phyloP scores from a whole-genome alignment of 2,329 filamentous ascomycete genomes.

The Raffaelea arxii region DNA sequence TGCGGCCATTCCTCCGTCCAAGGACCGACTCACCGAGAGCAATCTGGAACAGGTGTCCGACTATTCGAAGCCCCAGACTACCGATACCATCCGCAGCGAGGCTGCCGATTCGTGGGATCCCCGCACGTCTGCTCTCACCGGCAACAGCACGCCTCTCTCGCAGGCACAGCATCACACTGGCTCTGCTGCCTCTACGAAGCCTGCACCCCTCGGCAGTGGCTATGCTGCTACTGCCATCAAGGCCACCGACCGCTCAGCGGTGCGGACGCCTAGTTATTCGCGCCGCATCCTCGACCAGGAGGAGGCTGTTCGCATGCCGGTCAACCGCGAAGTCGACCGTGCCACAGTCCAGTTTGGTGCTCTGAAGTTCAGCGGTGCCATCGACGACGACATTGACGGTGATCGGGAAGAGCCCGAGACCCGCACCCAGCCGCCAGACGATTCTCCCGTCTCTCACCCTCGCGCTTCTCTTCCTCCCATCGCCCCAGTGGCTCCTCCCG shows the following conservation, averaged over 20 bases:
- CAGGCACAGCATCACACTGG: constrained; percentile 49
- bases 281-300: constrained; percentile 87
- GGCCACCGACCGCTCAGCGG: constrained; percentile 52
- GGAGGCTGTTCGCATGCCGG: constrained; percentile 96
- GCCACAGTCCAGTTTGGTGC: constrained; percentile 93
- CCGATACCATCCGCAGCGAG: constrained; percentile 80
- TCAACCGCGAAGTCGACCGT: constrained; percentile 88
- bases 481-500: constrained; percentile 44
- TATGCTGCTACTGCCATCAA: constrained; percentile 77
- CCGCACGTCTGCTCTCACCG: constrained; percentile 46
- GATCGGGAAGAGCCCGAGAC: constrained; percentile 95
- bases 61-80: constrained; percentile 64
- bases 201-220: constrained; percentile 58
- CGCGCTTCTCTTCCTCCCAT: constrained; percentile 78
- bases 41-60: constrained; percentile 90
- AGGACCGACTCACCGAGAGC: constrained; percentile 78
- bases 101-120: constrained; percentile 78
- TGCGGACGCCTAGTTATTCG: constrained; percentile 70
- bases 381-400: constrained; percentile 84
- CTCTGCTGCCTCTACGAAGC: constrained; percentile 23
- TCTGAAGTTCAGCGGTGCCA: constrained; percentile 75
- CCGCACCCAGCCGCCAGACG: constrained; percentile 81
- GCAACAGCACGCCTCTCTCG: constrained; percentile 57
- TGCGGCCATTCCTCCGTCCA: constrained; percentile 54
- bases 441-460: constrained; percentile 79